Evolutionary conservation across 2,329 filamentous ascomycete genomes (phyloP), one percentile per base, ranked within the genome.

Genomic region (Nothopassalora personata): DNA sequence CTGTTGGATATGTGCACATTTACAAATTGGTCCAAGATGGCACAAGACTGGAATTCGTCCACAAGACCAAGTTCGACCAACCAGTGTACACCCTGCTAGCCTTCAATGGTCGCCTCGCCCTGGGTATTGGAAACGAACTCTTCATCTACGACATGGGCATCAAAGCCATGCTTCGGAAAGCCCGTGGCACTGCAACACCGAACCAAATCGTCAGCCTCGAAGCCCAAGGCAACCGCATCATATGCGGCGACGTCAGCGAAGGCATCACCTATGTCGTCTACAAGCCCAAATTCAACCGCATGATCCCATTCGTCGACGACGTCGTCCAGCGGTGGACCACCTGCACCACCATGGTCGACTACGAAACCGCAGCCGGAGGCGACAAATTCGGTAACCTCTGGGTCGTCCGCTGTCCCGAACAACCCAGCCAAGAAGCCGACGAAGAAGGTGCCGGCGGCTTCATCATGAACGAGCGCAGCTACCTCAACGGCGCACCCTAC

Each of bases 341-440:
- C 0, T 89, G 89, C 66, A 88, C 89, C 0, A 84, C 91, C 2
- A 96, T 99, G 91, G 87, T 97, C 1, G 94, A 99, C 75, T 99
- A 99, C 74, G 94, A 99, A 73, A 96, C 94, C 1, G 86, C 90
- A 27, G 92, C 91, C 2, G 94, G 93, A 36, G 93, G 93, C 36
- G 94, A 99, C 78, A 97, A 97, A 72, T 99, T 99, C 66, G 95
- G 94, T 61, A 99, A 99, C 69, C 76, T 99, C 15, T 99, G 91
- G 87, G 84, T 99, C 48, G 81, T 99, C 31, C 88, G 94, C 51
- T 94, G 90, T 69, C 91, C 93, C 0, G 80, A 86, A 60, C 94
- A 96, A 73, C 86, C 88, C 7, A 96, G 90, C 39, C 87, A 91
- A 65, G 90, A 95, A 72, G 89, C 91, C 0, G 94, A 99, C 68